Percentiles rank a stretch among this genome's conserved stretches.
phyloP scores from a whole-genome alignment of 2,329 filamentous ascomycete genomes.

The Microcyclospora pomicola region DNA sequence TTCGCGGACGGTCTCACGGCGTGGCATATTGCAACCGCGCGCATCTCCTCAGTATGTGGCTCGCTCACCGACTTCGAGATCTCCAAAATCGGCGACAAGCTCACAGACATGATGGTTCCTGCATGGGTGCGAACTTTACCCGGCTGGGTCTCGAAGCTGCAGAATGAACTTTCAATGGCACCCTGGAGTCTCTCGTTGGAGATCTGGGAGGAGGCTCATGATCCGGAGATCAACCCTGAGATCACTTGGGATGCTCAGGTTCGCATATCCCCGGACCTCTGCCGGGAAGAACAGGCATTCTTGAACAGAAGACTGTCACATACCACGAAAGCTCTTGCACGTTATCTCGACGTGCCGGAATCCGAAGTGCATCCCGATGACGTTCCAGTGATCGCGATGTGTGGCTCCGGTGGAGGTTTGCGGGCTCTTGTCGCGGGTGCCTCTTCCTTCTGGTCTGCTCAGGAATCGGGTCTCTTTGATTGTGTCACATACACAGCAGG shows the following conservation, averaged over 20 bases:
- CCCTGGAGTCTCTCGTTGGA: conserved; percentile 82
- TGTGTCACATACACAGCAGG: conserved; percentile 91
- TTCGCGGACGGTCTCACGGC: conserved; percentile 9
- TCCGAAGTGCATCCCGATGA: conserved; percentile 81
- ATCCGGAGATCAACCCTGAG: conserved; percentile 72
- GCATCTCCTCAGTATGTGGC: conserved; percentile 13
- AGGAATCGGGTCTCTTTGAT: conserved; percentile 81
- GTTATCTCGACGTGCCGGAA: conserved; percentile 66
- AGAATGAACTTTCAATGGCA: conserved; percentile 73
- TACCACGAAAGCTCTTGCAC: conserved; percentile 60
- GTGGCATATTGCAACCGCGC: conserved; percentile 16
- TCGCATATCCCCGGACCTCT: conserved; percentile 67
- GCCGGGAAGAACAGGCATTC: conserved; percentile 69
- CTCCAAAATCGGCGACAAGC: conserved; percentile 11
- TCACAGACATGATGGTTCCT: conserved; percentile 47
- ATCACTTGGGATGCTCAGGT: conserved; percentile 71
- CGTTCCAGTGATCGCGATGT: conserved; percentile 84
- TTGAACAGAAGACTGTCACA: conserved; percentile 53
- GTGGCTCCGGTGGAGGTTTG: conserved; percentile 82
- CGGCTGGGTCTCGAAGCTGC: conserved; percentile 65
- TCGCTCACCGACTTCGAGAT: conserved; percentile 18
- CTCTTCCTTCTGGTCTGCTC: conserved; percentile 70
- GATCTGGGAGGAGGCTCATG: conserved; percentile 83
- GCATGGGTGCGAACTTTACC: conserved; percentile 71
- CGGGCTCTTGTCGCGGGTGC: conserved; percentile 81